Base-by-base conservation (phyloP, 345 rosid genomes). In the Camelina laxa region DNA sequence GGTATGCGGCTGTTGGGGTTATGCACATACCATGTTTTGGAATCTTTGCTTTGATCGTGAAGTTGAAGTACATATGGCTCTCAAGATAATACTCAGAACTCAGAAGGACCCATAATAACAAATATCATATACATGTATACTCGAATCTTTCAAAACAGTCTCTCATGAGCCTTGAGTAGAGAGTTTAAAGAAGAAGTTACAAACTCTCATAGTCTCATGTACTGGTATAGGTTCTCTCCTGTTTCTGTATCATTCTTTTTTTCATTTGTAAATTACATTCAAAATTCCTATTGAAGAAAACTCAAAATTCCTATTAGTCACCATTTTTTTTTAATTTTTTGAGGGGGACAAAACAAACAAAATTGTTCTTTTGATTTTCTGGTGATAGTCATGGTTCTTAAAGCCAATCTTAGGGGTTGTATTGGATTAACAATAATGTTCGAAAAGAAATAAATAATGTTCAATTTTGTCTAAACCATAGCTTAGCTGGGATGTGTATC, bases 21-120 rank as follows among this genome's bases (percentile, higher is more conserved):
- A 73, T 86, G 87, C 91, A 86, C 21, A 5, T 85, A 19, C 91
- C 92, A 20, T 87, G 91, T 80, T 87, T 86, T 36, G 85, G 84
- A 55, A 47, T 83, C 33, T 91, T 85, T 80, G 82, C 77, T 38
- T 64, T 87, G 54, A 57, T 86, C 3, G 73, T 83, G 51, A 86
- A 80, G 66, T 39, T 73, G 58, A 91, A 89, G 60, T 80, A 84
- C 63, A 0, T 55, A 31, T 77, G 85, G 68, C 61, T 89, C 51
- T 80, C 91, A 27, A 87, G 76, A 78, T 79, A 79, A 80, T 85
- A 4, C 30, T 27, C 30, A 27, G 30, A 27, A 81, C 48, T 47
- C 67, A 65, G 42, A 75, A 39, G 75, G 24, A 44, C 14, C 14
- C 61, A 50, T 58, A 60, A 42, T 59, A 60, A 21, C 13, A 41